These are phyloP conservation scores for Diaporthe caulivora DNA, from an alignment of 2,329 filamentous ascomycete genomes.

Conservation along the genomic window DNA sequence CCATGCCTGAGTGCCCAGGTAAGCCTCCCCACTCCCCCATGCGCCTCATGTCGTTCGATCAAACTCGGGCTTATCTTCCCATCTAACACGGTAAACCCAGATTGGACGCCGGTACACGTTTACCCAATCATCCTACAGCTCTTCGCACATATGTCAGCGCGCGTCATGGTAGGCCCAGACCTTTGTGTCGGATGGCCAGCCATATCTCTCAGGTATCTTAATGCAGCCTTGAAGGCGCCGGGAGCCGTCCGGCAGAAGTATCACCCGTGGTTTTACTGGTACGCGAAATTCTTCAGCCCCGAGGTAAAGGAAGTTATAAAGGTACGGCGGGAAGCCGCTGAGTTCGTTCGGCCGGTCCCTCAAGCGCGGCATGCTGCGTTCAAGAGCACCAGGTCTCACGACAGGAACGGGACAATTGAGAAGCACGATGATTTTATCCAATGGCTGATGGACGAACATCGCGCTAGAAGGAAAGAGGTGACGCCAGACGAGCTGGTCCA, in stretches of 20 bases:
- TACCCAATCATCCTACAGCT: constrained; percentile 19
- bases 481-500: constrained; percentile 40
- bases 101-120: constrained; percentile 19
- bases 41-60: neutral
- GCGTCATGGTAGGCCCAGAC: constrained; percentile 43
- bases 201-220: constrained; percentile 41
- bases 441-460: constrained; percentile 42
- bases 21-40: neutral
- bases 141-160: constrained; percentile 40
- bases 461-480: constrained; percentile 39
- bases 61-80: neutral
- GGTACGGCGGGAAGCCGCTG: constrained; percentile 38
- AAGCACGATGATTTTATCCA: constrained; percentile 42
- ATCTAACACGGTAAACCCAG: neutral
- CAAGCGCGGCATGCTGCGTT: constrained; percentile 37
- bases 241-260: constrained; percentile 40
- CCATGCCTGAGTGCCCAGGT: constrained; percentile 21
- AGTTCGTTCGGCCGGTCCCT: constrained; percentile 41
- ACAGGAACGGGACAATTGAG: constrained; percentile 21
- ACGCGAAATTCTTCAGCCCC: constrained; percentile 41
- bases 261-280: constrained; percentile 40
- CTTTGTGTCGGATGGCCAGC: constrained; percentile 40
- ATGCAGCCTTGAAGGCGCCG: constrained; percentile 39
- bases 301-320: constrained; percentile 35
- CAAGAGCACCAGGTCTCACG: neutral